Evolutionary conservation across 176 grass and related monocot species (phyloP).

Genomic region (Poa annua): DNA sequence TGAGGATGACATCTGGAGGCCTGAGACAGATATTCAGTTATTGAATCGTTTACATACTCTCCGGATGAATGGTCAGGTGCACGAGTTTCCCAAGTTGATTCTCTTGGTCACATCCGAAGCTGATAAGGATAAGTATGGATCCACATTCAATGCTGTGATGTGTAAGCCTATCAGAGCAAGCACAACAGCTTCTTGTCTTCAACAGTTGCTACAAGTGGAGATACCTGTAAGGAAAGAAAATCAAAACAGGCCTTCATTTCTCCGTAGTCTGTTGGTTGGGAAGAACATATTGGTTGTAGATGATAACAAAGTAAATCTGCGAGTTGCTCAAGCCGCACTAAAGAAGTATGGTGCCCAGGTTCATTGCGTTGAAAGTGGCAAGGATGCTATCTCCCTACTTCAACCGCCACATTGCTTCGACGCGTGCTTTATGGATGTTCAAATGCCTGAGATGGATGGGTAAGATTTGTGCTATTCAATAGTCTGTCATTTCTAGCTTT

Average conservation of each 20-base stretch:
- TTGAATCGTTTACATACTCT: constrained; percentile 49
- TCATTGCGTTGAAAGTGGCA: constrained; percentile 88
- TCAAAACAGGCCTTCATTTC: constrained; percentile 54
- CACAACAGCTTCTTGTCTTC: constrained; percentile 83
- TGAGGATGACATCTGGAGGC: constrained; percentile 77
- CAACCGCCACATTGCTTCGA: constrained; percentile 77
- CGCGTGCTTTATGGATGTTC: constrained; percentile 98
- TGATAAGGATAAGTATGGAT: constrained; percentile 57
- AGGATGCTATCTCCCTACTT: constrained; percentile 69
- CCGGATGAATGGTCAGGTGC: constrained; percentile 45
- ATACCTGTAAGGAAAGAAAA: constrained; percentile 57
- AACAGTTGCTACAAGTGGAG: constrained; percentile 63
- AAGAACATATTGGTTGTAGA: constrained; percentile 98
- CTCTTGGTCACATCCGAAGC: constrained; percentile 79
- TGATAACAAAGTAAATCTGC: constrained; percentile 93
- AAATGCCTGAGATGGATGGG: constrained; percentile 99
- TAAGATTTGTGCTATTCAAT: constrained; percentile 50
- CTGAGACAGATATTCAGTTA: constrained; percentile 50
- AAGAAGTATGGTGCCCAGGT: constrained; percentile 88
- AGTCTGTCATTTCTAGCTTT: background rate
- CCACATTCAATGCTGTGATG: constrained; percentile 69
- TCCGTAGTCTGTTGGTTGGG: constrained; percentile 65
- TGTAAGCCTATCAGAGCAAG: constrained; percentile 89
- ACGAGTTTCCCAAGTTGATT: constrained; percentile 60
- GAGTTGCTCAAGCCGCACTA: constrained; percentile 74